Evolutionary conservation across 371 early-diverging fungal genomes (phyloP), one percentile per base, ranked within the genome.

Genomic region (Mucor plumbeus): DNA sequence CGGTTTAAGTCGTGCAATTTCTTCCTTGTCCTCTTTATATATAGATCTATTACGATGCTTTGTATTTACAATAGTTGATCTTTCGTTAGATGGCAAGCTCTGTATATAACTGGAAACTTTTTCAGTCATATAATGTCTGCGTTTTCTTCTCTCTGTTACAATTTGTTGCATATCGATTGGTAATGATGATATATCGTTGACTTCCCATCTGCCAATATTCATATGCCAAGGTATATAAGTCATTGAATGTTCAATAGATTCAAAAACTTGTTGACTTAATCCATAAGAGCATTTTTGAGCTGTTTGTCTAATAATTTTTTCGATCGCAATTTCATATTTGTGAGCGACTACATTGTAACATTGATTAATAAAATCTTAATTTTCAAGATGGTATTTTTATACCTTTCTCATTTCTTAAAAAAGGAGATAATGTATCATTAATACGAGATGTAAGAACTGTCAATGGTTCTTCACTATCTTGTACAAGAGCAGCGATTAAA

Each of bases 121-220:
- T 15, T 53, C 48, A 3, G 78, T 71, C 67, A 80, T 70, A 34
- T 47, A 5, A 21, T 63, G 17, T 61, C 83, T 73, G 35, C 47
- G 55, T n/a, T 69, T 34, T 70, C 80, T 69, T 67, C 79, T 67
- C 5, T 53, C 7, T 6, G 41, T 15, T 7, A 82, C 60, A 9
- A 44, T 54, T 0, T 62, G 59, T 44, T 76, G 76, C 15, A 82
- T 56, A 64, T 82, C 77, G 4, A 5, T 10, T 26, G 85, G 84
- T 55, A 78, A 77, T 2, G 56, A 63, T 13, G 77, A 58, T 4
- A 82, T 66, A 70, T 85, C 78, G 48, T 79, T 67, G 5, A 82
- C 85, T 68, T 90, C 88, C 89, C 89, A 88, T 15, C 89, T 76
- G 55, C 63, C 75, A 15, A 89, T 68, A 15, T 76, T 67, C 7